Conservation (phyloP, 345 rosid species). For the Cardamine chenopodiifolia region DNA sequence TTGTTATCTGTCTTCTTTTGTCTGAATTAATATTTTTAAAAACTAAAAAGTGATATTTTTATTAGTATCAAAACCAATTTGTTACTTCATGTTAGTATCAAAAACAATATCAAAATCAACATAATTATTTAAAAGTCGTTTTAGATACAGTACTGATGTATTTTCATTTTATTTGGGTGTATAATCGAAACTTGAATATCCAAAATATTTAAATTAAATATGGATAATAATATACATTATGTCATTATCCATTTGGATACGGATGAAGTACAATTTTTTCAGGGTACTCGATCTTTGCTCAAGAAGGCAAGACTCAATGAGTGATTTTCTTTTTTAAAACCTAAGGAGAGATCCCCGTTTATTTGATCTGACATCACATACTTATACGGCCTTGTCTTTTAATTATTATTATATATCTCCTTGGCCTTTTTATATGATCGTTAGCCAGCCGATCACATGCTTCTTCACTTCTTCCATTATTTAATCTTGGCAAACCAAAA, state of each 20-base stretch:
- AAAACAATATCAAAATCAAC: not conserved
- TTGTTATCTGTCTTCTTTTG: not conserved
- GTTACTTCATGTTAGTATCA: not conserved
- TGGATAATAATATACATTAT: not conserved
- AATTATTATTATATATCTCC: constrained; percentile 21
- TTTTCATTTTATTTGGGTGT: not conserved
- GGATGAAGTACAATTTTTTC: not conserved
- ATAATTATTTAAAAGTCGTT: not conserved
- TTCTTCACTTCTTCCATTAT: constrained; percentile 23
- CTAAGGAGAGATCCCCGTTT: constrained; percentile 12
- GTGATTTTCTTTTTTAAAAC: constrained; percentile 5
- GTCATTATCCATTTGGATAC: not conserved
- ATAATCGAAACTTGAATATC: not conserved
- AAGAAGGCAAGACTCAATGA: constrained; percentile 9
- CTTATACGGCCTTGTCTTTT: not conserved
- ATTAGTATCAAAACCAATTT: not conserved
- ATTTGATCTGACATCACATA: constrained; percentile 33
- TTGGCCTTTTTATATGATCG: constrained; percentile 30
- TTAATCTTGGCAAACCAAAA: constrained; percentile 16
- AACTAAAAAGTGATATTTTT: not conserved
- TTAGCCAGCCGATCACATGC: constrained; percentile 31
- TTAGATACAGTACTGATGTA: not conserved
- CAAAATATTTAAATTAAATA: not conserved
- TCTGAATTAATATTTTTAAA: not conserved
- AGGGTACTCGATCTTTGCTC: not conserved